Percentiles rank a stretch among this genome's conserved stretches.
Evolutionary conservation across 1,139 yeast species (phyloP).

Genomic region (Yamadazyma trypodendri): DNA sequence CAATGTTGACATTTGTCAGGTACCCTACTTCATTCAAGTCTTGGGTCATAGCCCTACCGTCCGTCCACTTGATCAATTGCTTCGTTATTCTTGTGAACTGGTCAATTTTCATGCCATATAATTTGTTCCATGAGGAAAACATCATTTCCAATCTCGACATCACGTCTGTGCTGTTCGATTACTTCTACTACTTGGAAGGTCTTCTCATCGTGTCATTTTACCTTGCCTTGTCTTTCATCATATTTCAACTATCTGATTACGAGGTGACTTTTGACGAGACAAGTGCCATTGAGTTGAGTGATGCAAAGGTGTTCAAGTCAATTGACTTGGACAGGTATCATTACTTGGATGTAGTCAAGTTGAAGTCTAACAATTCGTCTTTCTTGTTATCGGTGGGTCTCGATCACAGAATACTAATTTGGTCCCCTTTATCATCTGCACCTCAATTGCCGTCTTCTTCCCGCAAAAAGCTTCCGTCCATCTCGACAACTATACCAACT

Average conservation of each 20-base stretch:
- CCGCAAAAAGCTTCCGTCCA: background rate
- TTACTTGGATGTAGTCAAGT: constrained; percentile 58
- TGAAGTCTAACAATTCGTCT: constrained; percentile 57
- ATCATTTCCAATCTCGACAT: constrained; percentile 12
- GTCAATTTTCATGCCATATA: constrained; percentile 27
- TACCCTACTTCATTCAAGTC: constrained; percentile 26
- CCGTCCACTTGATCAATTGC: constrained; percentile 18
- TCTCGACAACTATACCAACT: background rate
- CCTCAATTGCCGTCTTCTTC: background rate
- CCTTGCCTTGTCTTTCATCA: constrained; percentile 26
- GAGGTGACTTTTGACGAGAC: constrained; percentile 7
- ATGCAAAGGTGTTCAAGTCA: constrained; percentile 26
- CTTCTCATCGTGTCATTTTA: constrained; percentile 26
- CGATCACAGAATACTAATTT: constrained; percentile 67
- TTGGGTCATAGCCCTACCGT: constrained; percentile 19
- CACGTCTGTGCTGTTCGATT: constrained; percentile 13
- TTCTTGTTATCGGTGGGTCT: constrained; percentile 69
- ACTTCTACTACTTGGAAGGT: constrained; percentile 33
- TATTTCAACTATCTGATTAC: constrained; percentile 24
- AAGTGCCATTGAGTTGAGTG: constrained; percentile 16
- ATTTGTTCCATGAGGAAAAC: constrained; percentile 19
- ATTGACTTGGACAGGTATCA: constrained; percentile 54
- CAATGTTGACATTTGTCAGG: constrained; percentile 32
- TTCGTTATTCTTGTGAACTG: constrained; percentile 23
- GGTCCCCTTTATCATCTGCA: constrained; percentile 62